Evolutionary conservation across 179 eudicot genomes (phyloP).

Genomic region (Nepenthes alata): DNA sequence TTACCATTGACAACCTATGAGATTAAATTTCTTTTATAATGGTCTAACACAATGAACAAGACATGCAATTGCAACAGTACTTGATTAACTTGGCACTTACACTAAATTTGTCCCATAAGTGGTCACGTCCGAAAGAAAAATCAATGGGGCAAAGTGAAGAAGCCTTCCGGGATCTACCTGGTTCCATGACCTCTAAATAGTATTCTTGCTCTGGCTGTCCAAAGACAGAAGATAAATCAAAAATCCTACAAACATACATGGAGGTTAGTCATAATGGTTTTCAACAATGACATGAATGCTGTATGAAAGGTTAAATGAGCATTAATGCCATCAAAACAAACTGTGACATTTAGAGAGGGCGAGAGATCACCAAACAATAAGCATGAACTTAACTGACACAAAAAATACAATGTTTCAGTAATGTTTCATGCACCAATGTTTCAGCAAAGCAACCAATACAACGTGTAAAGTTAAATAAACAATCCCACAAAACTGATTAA

Average conservation of each 20-base stretch:
- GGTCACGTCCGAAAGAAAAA: slow-evolving; percentile 89
- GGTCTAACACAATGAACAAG: neutral
- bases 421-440: too few species aligned
- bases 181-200: slow-evolving; percentile 69
- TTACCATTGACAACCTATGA: neutral
- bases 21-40: neutral
- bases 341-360: too few species aligned
- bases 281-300: slow-evolving; percentile 4
- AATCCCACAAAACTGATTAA: too few species aligned
- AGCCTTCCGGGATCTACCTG: slow-evolving; percentile 56
- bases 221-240: slow-evolving; percentile 55
- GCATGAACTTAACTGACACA: too few species aligned
- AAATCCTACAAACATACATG: slow-evolving; percentile 42
- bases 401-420: too few species aligned
- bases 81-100: slow-evolving; percentile 34
- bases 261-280: neutral
- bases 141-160: slow-evolving; percentile 81
- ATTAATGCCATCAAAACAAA: neutral
- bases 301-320: neutral
- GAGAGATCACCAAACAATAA: too few species aligned
- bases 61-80: neutral
- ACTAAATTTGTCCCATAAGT: slow-evolving; percentile 93
- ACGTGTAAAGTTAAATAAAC: too few species aligned
- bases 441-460: too few species aligned
- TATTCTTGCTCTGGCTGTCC: slow-evolving; percentile 86